Evolutionary conservation across 306 rosid genomes (phyloP).

Genomic region (Geum urbanum): DNA sequence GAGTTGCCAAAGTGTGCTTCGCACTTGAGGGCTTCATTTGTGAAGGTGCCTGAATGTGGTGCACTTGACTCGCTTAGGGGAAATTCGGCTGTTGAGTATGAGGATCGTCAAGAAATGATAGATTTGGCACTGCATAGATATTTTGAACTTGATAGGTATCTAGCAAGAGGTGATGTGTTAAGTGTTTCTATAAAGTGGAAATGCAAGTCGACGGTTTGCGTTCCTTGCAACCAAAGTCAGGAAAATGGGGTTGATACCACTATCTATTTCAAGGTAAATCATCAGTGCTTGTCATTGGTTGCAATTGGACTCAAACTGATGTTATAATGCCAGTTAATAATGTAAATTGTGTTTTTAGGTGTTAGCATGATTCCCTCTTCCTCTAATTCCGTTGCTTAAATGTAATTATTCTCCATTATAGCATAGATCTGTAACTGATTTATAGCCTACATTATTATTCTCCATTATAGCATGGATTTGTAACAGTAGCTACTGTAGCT

Average conservation of each 20-base stretch:
- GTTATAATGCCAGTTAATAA: constrained; percentile 11
- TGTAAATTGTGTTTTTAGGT: constrained; percentile 35
- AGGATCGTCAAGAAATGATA: constrained; percentile 74
- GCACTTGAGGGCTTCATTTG: constrained; percentile 75
- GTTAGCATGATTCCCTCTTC: too few species aligned
- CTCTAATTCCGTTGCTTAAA: too few species aligned
- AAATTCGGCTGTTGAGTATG: constrained; percentile 53
- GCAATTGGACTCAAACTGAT: constrained; percentile 8
- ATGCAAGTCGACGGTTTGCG: constrained; percentile 63
- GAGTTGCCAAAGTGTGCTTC: constrained; percentile 65
- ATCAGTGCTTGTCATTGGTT: constrained; percentile 1
- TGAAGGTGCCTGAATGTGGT: constrained; percentile 78
- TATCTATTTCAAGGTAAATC: constrained; percentile 76
- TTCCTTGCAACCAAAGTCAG: constrained; percentile 56
- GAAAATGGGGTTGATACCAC: constrained; percentile 33
- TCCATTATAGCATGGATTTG: too few species aligned
- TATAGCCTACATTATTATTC: too few species aligned
- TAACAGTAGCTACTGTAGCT: too few species aligned
- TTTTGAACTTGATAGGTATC: constrained; percentile 75
- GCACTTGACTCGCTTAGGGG: constrained; percentile 63
- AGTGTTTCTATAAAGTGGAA: constrained; percentile 60
- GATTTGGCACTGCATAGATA: constrained; percentile 68
- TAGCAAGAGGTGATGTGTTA: constrained; percentile 73
- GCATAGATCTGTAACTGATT: too few species aligned
- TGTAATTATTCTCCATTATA: too few species aligned